phyloP scores from a whole-genome alignment of 2,329 filamentous ascomycete genomes.

The Stagonosporopsis chrysanthemi region DNA sequence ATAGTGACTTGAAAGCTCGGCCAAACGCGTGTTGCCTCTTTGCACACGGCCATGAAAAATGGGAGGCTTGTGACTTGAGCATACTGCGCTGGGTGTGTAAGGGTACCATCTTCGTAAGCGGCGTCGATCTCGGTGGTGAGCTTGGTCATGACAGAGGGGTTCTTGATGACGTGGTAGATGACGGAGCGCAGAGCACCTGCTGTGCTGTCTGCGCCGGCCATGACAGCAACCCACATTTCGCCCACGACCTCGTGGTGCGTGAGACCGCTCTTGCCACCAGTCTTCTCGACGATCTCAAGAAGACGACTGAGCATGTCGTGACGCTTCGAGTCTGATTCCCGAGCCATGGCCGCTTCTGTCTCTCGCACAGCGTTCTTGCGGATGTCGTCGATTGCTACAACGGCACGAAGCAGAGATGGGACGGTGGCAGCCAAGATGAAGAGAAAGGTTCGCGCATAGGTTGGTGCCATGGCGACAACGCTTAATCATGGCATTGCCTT shows the following conservation, averaged over 20 bases:
- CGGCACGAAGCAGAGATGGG: conserved; percentile 34
- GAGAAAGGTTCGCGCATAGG: conserved; percentile 19
- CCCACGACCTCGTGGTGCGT: conserved; percentile 12
- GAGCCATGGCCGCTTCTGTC: conserved; percentile 21
- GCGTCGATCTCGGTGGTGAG: conserved; percentile 32
- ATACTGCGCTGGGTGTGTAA: conserved; percentile 25
- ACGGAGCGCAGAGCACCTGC: conserved; percentile 39
- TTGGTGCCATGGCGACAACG: conserved; percentile 19
- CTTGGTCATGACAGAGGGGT: conserved; percentile 30
- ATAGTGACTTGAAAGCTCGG: conserved; percentile 74
- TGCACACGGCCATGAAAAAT: conserved; percentile 78
- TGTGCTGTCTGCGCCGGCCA: conserved; percentile 50
- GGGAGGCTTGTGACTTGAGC: conserved; percentile 68
- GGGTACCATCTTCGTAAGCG: conserved; percentile 15
- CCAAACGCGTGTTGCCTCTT: conserved; percentile 78
- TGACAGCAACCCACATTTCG: conserved; percentile 43
- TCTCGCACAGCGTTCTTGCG: conserved; percentile 26
- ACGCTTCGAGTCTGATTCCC: conserved; percentile 21
- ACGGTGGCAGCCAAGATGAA: conserved; percentile 20
- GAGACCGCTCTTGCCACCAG: background rate
- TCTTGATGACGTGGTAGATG: conserved; percentile 51
- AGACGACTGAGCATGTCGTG: conserved; percentile 43
- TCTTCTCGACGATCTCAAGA: conserved; percentile 35
- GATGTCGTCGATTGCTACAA: conserved; percentile 28
- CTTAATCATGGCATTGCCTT: conserved; percentile 40